Evolutionary conservation across 352 stramenopile genomes (phyloP).

Genomic region (Aphanomyces cochlioides): DNA sequence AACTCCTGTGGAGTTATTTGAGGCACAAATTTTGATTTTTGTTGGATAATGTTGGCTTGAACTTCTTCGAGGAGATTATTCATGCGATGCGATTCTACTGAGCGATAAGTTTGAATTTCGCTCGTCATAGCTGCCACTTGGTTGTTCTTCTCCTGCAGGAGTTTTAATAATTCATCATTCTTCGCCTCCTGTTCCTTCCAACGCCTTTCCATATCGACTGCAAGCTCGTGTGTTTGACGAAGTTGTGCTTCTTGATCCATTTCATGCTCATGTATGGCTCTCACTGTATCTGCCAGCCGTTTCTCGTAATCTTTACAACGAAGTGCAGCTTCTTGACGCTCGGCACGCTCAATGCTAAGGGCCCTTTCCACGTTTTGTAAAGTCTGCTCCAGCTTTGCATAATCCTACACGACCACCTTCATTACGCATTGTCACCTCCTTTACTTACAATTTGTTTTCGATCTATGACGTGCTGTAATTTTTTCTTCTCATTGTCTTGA

Average conservation of each 20-base stretch:
- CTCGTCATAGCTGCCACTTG: conserved; percentile 48
- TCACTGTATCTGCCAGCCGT: conserved; percentile 60
- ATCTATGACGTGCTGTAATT: background rate
- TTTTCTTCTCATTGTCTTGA: conserved; percentile 31
- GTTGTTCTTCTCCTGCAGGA: conserved; percentile 72
- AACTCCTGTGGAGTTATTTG: background rate
- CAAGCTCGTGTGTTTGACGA: conserved; percentile 41
- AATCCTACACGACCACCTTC: background rate
- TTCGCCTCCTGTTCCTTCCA: conserved; percentile 51
- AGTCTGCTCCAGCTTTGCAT: background rate
- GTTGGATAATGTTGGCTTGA: conserved; percentile 16
- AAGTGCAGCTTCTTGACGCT: conserved; percentile 61
- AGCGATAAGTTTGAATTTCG: conserved; percentile 30
- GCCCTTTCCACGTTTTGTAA: background rate
- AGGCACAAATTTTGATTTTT: background rate
- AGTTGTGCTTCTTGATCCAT: conserved; percentile 55
- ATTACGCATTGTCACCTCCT: background rate
- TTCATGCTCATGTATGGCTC: conserved; percentile 70
- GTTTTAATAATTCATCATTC: conserved; percentile 48
- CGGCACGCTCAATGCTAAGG: conserved; percentile 18
- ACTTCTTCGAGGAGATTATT: conserved; percentile 24
- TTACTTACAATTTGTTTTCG: background rate
- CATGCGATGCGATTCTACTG: conserved; percentile 4
- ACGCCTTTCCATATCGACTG: conserved; percentile 37
- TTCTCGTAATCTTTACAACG: conserved; percentile 70